Base-by-base conservation (phyloP, 768 basidiomycete genomes). In the Mycena pura region DNA sequence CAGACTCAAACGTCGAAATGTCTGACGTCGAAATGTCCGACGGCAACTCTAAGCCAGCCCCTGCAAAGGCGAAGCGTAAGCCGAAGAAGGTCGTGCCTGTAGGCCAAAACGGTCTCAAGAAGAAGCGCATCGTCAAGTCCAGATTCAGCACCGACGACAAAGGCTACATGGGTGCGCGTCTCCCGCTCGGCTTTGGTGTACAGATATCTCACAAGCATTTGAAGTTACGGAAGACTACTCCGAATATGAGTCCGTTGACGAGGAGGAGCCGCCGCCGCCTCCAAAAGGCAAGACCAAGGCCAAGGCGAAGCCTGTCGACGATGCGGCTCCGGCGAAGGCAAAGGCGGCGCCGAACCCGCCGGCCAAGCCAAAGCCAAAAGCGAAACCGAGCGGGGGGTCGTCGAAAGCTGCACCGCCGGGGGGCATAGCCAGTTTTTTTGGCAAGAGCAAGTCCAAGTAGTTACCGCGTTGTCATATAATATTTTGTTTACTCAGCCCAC, bases 51-150 rank as follows among this genome's bases (percentile, higher is more conserved):
- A 67, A 73, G 24, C 58, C 72, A 2, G 71, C 71, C 49, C 70
- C 73, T 4, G 77, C 77, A 47, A 70, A 77, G 58, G 77, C 77
- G 49, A 70, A 77, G 58, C 75, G 74, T 54, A 79, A 79, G 63
- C 77, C 80, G 36, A 90, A 87, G 74, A 88, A 85, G 65, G 81
- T 79, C 5, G 70, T 86, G n/a, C 93, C 92, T 1, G 74, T 91
- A n/a, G 92, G 92, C 0, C 76, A 77, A 36, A 95, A 93, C 60
- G 92, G 92, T 6, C 68, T 92, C 56, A 91, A 84, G 80, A 94
- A 93, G 77, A 83, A 79, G 66, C 81, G 86, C 8, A 78, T 91
- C 3, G 69, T 84, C 22, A 91, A 87, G 68, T 86, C 82, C 40
- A 80, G 84, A 62, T 82, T 69, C 63, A 79, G 69, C 15, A 74